Evolutionary conservation across 305 asterid species (phyloP).

Genomic region (Rubia peregrina): DNA sequence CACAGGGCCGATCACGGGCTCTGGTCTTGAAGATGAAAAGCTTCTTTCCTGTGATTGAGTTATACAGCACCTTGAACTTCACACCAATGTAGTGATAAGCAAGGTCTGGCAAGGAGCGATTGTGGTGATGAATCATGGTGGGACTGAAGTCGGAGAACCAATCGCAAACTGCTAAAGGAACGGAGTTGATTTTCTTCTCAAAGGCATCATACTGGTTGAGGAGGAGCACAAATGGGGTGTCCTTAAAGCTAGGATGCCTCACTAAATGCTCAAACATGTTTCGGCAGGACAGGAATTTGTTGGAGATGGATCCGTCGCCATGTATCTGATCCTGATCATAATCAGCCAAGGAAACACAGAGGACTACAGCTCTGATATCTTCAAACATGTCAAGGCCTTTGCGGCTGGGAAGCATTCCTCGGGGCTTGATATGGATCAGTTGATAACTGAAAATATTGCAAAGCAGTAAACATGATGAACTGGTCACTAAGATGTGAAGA

Average conservation of each 20-base stretch:
- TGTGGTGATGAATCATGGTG: slow-evolving; percentile 27
- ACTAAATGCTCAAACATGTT: slow-evolving; percentile 39
- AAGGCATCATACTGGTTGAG: slow-evolving; percentile 57
- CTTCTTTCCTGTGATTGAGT: slow-evolving; percentile 53
- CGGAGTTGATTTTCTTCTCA: slow-evolving; percentile 41
- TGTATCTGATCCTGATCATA: slow-evolving; percentile 39
- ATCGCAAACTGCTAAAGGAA: slow-evolving; percentile 46
- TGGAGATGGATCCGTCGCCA: slow-evolving; percentile 24
- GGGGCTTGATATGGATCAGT: slow-evolving; percentile 42
- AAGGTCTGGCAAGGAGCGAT: slow-evolving; percentile 40
- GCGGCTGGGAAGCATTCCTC: slow-evolving; percentile 34
- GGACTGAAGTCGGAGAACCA: slow-evolving; percentile 73
- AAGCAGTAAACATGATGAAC: background rate
- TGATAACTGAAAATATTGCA: slow-evolving; percentile 43
- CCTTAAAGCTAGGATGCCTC: slow-evolving; percentile 41
- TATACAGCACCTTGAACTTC: slow-evolving; percentile 54
- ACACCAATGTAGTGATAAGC: slow-evolving; percentile 56
- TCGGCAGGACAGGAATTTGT: slow-evolving; percentile 55
- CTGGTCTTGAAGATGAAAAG: slow-evolving; percentile 48
- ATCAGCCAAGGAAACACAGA: slow-evolving; percentile 54
- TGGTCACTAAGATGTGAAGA: background rate
- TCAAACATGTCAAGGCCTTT: slow-evolving; percentile 67
- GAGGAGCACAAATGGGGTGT: slow-evolving; percentile 49
- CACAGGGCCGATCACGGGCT: slow-evolving; percentile 36
- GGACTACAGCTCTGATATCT: slow-evolving; percentile 34